Percentiles rank a stretch among this genome's conserved stretches.
Conservation (phyloP, 2,329 filamentous ascomycete genomes). For the Cladosporium sp. region DNA sequence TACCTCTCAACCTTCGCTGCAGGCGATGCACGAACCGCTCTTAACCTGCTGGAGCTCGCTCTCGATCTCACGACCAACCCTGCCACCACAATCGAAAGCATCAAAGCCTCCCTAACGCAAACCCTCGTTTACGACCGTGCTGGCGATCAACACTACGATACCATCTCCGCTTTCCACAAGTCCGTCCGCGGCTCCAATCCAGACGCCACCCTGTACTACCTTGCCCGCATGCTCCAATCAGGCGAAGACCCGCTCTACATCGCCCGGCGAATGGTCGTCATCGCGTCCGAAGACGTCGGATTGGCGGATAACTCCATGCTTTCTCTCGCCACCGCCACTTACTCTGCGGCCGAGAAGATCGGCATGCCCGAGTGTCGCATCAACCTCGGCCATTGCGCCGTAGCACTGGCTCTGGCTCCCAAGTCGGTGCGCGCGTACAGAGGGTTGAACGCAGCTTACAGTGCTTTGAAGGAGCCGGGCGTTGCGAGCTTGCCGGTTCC, state of each 20-base stretch:
- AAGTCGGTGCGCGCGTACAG: conserved; percentile 87
- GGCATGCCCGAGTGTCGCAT: conserved; percentile 94
- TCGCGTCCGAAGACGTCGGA: conserved; percentile 90
- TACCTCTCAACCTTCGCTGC: conserved; percentile 85
- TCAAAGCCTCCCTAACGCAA: conserved; percentile 80
- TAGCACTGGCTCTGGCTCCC: conserved; percentile 70
- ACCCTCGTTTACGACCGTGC: conserved; percentile 92
- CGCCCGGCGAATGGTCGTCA: conserved; percentile 85
- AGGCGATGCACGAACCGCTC: conserved; percentile 84
- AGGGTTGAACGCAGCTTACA: conserved; percentile 71
- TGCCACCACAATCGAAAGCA: conserved; percentile 63
- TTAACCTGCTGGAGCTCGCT: conserved; percentile 87
- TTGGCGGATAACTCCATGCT: conserved; percentile 81
- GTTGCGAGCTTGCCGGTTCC: conserved; percentile 77
- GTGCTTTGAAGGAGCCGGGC: conserved; percentile 74
- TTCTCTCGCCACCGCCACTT: conserved; percentile 75
- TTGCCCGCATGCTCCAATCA: conserved; percentile 90
- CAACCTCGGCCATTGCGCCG: conserved; percentile 78
- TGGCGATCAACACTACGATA: conserved; percentile 96
- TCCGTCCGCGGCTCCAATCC: conserved; percentile 81
- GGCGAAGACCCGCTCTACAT: conserved; percentile 92
- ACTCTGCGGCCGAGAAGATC: conserved; percentile 83
- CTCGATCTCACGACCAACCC: conserved; percentile 65
- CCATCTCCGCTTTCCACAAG: conserved; percentile 95
- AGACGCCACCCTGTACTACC: conserved; percentile 87